Percentiles rank a stretch among this genome's conserved stretches.
phyloP scores from a whole-genome alignment of 805 yeast species.

The Lachancea lanzarotensis region DNA sequence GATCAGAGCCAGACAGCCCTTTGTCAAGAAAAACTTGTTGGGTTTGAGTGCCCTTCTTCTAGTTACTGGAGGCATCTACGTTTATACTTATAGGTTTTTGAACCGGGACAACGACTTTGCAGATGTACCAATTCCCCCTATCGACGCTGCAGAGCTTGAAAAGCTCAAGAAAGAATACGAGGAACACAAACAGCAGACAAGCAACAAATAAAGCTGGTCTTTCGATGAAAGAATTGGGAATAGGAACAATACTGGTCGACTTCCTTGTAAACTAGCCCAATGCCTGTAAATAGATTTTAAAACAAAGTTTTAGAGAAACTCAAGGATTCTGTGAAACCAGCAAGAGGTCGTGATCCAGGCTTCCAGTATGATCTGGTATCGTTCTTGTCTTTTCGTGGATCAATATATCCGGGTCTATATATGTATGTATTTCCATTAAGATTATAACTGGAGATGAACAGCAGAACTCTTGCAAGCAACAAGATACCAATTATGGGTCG shows the following conservation, averaged over 20 bases:
- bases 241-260: too few relatives aligned
- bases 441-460: background rate
- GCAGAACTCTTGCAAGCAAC: background rate
- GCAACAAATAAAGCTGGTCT: background rate
- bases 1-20: conserved; percentile 83
- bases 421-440: too few relatives aligned
- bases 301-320: too few relatives aligned
- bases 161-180: conserved; percentile 69
- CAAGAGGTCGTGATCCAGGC: too few relatives aligned
- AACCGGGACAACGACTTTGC: conserved; percentile 70
- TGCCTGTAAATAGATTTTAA: too few relatives aligned
- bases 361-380: too few relatives aligned
- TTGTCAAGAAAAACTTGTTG: conserved; percentile 67
- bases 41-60: conserved; percentile 53
- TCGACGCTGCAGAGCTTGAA: conserved; percentile 68
- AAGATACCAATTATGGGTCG: conserved; percentile 10
- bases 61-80: conserved; percentile 62
- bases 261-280: too few relatives aligned
- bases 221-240: too few relatives aligned
- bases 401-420: too few relatives aligned
- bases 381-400: too few relatives aligned
- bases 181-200: conserved; percentile 25
- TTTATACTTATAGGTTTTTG: conserved; percentile 57
- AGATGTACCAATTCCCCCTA: conserved; percentile 93
- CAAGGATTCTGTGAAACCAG: too few relatives aligned